Evolutionary conservation across 2,329 filamentous ascomycete genomes (phyloP).

Genomic region (Claviceps citrina): DNA sequence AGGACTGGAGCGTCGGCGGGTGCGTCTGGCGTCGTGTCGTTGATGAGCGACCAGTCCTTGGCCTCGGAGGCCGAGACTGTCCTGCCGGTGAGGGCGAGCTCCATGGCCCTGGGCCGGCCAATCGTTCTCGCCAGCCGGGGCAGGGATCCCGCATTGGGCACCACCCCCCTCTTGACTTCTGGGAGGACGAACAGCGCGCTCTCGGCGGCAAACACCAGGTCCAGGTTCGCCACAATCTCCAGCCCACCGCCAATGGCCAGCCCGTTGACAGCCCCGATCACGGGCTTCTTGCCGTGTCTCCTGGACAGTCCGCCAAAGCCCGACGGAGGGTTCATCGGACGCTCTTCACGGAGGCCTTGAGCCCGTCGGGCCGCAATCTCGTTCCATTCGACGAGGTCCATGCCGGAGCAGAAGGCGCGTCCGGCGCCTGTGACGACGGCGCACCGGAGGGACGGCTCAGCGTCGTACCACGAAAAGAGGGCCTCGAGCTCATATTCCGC

Average conservation of each 20-base stretch:
- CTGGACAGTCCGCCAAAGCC: constrained; percentile 55
- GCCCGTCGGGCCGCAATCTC: constrained; percentile 21
- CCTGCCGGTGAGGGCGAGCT: constrained; percentile 53
- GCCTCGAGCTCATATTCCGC: constrained; percentile 33
- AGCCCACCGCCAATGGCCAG: constrained; percentile 60
- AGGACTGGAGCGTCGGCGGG: constrained; percentile 9
- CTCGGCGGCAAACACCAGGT: constrained; percentile 50
- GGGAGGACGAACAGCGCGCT: constrained; percentile 51
- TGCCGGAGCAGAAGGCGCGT: constrained; percentile 52
- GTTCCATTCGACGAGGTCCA: constrained; percentile 51
- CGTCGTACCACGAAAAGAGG: constrained; percentile 46
- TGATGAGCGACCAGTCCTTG: constrained; percentile 53
- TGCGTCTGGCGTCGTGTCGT: constrained; percentile 37
- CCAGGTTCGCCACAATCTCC: constrained; percentile 60
- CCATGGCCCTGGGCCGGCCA: constrained; percentile 53
- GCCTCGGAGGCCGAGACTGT: constrained; percentile 45
- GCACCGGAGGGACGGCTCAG: constrained; percentile 43
- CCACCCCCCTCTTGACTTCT: constrained; percentile 56
- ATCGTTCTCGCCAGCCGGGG: constrained; percentile 49
- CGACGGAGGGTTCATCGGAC: constrained; percentile 20
- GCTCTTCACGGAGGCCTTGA: constrained; percentile 1
- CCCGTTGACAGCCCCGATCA: constrained; percentile 64
- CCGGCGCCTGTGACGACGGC: constrained; percentile 49
- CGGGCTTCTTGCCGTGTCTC: constrained; percentile 53
- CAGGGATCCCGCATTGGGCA: constrained; percentile 55